Conservation (phyloP, 345 rosid species). For the Kandelia obovata region DNA sequence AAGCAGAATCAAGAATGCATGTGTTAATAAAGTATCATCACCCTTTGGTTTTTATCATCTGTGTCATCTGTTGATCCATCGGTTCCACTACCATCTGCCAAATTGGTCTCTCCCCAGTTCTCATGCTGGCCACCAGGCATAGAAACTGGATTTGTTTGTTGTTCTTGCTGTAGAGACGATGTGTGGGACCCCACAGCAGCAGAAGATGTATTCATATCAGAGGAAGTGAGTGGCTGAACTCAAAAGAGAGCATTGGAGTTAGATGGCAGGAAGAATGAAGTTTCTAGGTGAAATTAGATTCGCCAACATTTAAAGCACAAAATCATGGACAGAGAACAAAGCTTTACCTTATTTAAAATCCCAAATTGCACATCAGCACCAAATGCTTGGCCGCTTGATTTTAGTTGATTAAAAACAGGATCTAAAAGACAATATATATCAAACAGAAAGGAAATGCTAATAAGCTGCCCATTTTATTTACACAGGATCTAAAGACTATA, state of each 20-base stretch:
- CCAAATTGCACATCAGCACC: constrained; percentile 45
- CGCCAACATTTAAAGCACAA: constrained; percentile 6
- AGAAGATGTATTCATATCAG: constrained; percentile 35
- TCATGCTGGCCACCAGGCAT: constrained; percentile 42
- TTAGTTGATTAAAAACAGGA: constrained; percentile 51
- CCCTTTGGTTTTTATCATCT: constrained; percentile 80
- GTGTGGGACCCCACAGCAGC: constrained; percentile 33
- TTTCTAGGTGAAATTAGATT: constrained; percentile 7
- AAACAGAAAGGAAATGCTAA: too few relatives aligned
- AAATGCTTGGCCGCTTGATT: constrained; percentile 38
- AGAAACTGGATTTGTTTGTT: constrained; percentile 39
- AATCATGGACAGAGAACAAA: constrained; percentile 6
- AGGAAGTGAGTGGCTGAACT: constrained; percentile 34
- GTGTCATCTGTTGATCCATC: constrained; percentile 87
- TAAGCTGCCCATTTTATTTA: constrained; percentile 34
- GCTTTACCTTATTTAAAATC: constrained; percentile 43
- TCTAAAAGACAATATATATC: constrained; percentile 29
- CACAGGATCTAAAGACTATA: constrained; percentile 38
- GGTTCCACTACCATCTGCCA: constrained; percentile 85
- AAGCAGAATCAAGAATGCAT: background rate
- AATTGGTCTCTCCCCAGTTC: constrained; percentile 56
- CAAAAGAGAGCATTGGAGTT: constrained; percentile 1
- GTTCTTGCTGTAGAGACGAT: constrained; percentile 32
- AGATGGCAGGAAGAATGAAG: constrained; percentile 3
- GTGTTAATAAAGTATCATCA: constrained; percentile 18